Evolutionary conservation across 192 early-diverging fungal species (phyloP), one percentile per base, ranked within the genome.

Genomic region (Podila epicladia): DNA sequence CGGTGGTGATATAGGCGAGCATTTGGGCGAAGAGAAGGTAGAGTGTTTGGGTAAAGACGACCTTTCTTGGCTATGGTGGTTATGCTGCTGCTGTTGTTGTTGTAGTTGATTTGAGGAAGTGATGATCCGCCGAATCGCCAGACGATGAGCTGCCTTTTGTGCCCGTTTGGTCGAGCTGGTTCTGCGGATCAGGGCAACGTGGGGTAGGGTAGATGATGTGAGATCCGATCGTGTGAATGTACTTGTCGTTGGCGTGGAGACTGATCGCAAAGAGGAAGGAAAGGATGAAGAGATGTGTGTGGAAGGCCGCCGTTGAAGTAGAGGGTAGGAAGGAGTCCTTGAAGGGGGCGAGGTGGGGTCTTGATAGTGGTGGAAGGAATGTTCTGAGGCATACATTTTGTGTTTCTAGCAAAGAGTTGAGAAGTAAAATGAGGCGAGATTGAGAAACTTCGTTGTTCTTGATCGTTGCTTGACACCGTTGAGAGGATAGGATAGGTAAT

Each of bases 51-150:
- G 11, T 55, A 55, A 29, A 49, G 26, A 13, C 58, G 53, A 20
- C 24, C 45, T 15, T 26, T 6, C n/a, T 28, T 32, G 48, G 37
- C 26, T 45, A 29, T 29, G 8, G 22, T 67, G 71, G 41, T 41
- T 45, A 20, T 29, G 15, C 28, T 60, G 64, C 11, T 62, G 60
- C 24, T 63, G 73, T n/a, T 63, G 59, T 26, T 62, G 74, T 24
- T 77, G 64, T 20, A 55, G 68, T n/a, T 70, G 63, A 13, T 64
- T 64, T 1, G 69, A 71, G 3, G 24, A 50, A 31, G 60, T 64
- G 65, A 72, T 77, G 58, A 77, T 72, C 22, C 70, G 75, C 4
- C 70, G 69, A 24, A 68, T 58, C 9, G 75, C 41, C 26, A 29
- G n/a, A 22, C 70, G 32, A 22, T 68, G 69, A 15, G 70, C 50